phyloP scores from a whole-genome alignment of 306 rosid species.

The Aeschynomene evenia region DNA sequence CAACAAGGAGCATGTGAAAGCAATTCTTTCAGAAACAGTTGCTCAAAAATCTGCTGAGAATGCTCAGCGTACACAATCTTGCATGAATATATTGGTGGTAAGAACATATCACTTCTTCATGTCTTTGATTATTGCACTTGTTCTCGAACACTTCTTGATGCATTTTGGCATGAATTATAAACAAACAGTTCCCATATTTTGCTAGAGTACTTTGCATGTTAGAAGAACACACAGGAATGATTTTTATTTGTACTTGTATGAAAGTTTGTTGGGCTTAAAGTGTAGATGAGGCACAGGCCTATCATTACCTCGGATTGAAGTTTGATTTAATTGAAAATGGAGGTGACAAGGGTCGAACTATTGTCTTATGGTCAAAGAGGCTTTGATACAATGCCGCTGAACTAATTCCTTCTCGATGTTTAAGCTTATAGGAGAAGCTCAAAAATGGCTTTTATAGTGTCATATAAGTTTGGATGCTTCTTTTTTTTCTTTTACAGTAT shows the following conservation, averaged over 20 bases:
- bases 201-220: neutral
- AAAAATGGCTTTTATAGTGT: neutral
- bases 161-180: neutral
- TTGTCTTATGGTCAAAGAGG: slow-evolving; percentile 6
- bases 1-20: slow-evolving; percentile 91
- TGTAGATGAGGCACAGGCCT: neutral
- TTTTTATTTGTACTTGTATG: neutral
- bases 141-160: slow-evolving; percentile 11
- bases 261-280: slow-evolving; percentile 10
- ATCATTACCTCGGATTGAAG: neutral
- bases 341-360: neutral
- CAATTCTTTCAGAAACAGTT: slow-evolving; percentile 59
- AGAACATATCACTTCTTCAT: slow-evolving; percentile 30
- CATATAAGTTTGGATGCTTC: slow-evolving; percentile 6
- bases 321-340: slow-evolving; percentile 5
- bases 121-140: slow-evolving; percentile 15
- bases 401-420: slow-evolving; percentile 2
- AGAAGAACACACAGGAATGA: neutral
- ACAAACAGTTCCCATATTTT: slow-evolving; percentile 7
- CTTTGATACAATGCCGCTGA: neutral
- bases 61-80: slow-evolving; percentile 48
- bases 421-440: slow-evolving; percentile 2
- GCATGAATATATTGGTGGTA: slow-evolving; percentile 90
- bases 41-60: slow-evolving; percentile 60
- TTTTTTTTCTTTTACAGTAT: neutral